Base-by-base conservation (phyloP, 805 yeast genomes). In the Pichia cabralensis region DNA sequence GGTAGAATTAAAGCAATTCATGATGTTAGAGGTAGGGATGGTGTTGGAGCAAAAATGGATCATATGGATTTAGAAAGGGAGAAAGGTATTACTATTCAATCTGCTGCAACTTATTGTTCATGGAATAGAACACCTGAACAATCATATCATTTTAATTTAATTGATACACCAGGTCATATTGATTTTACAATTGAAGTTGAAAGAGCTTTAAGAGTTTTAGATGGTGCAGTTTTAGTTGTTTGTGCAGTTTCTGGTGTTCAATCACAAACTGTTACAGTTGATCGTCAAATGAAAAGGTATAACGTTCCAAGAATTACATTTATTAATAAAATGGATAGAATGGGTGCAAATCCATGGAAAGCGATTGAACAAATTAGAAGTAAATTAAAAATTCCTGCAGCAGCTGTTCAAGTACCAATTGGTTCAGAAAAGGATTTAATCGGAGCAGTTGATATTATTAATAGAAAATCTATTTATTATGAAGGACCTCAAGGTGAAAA, bases 31-130 rank as follows among this genome's bases (percentile, higher is more conserved):
- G 98, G 98, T 31, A 76, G 92, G 52, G 98, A 92, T 58, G 79
- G 86, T 46, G 97, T 92, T 39, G 99, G 99, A 41, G 99, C 99
- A 37, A 92, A 88, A 64, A 92, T 92, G 99, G 98, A 92, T 61
- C 89, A 88, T 41, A 92, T 92, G 98, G 98, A 92, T 49, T 69
- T 92, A 47, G 98, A 92, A 63, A 77, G 98, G 57, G 98, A 92
- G 61, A 92, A 92, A 58, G 98, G 98, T 61, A 92, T 92, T 53
- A 92, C 98, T 33, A 92, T 92, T 56, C 98, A 92, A 63, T 85
- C 96, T 41, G 98, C 98, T 43, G 98, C 98, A 23, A 92, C 98
- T 2, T 92, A 83, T 65, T 89, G 97, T 67, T 79, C 94, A 32
- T 92, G 98, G 98, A 79, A 79, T 39, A 83, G 82, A 54, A 78